phyloP scores from a whole-genome alignment of 2,329 filamentous ascomycete genomes.

The Pseudogymnoascus sp. region DNA sequence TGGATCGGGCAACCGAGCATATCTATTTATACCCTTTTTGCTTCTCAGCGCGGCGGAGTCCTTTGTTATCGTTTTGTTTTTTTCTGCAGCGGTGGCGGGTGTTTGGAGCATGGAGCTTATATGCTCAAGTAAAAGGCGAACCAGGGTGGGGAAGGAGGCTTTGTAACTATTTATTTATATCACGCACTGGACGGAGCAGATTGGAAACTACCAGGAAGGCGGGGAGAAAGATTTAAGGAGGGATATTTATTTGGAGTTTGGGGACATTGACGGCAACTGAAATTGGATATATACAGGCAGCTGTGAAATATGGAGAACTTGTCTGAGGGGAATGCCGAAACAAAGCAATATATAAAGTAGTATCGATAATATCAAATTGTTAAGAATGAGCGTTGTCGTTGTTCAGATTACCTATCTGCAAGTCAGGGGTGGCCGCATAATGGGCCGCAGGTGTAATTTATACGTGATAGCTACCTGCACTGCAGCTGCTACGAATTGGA shows the following conservation, averaged over 20 bases:
- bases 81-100: background rate
- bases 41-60: background rate
- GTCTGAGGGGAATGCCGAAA: background rate
- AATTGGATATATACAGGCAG: background rate
- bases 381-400: background rate
- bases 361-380: slow-evolving; percentile 5
- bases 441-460: background rate
- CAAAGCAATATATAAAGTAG: background rate
- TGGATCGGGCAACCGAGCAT: slow-evolving; percentile 1
- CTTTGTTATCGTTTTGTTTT: background rate
- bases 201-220: background rate
- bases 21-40: slow-evolving; percentile 4
- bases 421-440: background rate
- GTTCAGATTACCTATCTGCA: background rate
- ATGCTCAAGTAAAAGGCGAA: background rate
- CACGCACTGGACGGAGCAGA: background rate
- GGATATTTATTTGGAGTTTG: slow-evolving; percentile 3
- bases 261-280: background rate
- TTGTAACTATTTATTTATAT: slow-evolving; percentile 5
- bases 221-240: background rate
- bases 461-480: background rate
- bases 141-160: background rate
- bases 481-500: background rate
- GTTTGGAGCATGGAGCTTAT: slow-evolving; percentile 4
- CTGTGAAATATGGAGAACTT: background rate